phyloP scores from a whole-genome alignment of 2,329 filamentous ascomycete species.

The Acrodontium crateriforme region DNA sequence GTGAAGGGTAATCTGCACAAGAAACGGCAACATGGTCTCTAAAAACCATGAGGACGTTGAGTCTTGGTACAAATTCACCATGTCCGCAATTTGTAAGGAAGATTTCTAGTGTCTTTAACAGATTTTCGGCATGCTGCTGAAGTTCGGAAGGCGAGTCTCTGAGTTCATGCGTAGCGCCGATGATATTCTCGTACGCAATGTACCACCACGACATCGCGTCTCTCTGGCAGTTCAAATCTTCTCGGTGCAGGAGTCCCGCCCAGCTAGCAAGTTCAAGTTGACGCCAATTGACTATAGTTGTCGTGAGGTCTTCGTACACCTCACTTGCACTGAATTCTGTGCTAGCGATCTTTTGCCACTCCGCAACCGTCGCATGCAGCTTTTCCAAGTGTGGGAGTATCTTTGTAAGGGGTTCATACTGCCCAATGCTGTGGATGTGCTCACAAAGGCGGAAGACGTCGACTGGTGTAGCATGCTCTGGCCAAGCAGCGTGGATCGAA shows the following conservation, averaged over 20 bases:
- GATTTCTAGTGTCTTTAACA: conserved; percentile 61
- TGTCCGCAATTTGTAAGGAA: conserved; percentile 70
- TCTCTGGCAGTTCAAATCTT: conserved; percentile 59
- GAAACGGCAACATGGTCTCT: conserved; percentile 52
- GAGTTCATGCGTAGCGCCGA: conserved; percentile 37
- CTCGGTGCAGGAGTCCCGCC: conserved; percentile 76
- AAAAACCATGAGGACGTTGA: conserved; percentile 51
- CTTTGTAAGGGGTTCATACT: conserved; percentile 73
- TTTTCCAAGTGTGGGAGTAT: conserved; percentile 79
- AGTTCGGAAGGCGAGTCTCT: conserved; percentile 25
- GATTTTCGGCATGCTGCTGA: conserved; percentile 47
- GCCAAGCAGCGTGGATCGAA: conserved; percentile 50
- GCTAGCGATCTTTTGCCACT: conserved; percentile 92
- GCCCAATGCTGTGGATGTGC: conserved; percentile 58
- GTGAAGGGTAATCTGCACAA: conserved; percentile 35
- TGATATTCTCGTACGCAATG: conserved; percentile 77
- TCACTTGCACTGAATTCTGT: conserved; percentile 55
- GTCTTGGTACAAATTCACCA: conserved; percentile 61
- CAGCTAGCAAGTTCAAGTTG: conserved; percentile 84
- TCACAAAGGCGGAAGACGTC: conserved; percentile 67
- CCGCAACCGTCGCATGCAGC: conserved; percentile 69
- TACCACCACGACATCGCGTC: conserved; percentile 93
- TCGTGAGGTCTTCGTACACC: conserved; percentile 65
- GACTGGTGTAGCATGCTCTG: conserved; percentile 62
- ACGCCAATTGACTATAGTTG: conserved; percentile 75